These are phyloP conservation scores for Carallia pectinifolia DNA, from an alignment of 345 rosid species.

Conservation along the genomic window DNA sequence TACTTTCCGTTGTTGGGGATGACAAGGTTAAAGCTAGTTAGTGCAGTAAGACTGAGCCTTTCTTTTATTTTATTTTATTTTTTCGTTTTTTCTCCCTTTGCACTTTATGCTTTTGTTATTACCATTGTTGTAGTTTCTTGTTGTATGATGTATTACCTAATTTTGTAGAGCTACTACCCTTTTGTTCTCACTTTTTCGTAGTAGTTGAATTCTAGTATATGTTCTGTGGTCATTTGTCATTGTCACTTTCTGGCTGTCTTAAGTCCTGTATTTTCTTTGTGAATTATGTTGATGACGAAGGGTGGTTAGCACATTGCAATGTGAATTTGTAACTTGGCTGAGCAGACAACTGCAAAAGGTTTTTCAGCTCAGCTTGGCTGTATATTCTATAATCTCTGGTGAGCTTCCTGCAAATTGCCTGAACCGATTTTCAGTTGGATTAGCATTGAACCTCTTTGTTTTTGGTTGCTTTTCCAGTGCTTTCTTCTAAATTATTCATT, in stretches of 20 bases:
- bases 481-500: background rate
- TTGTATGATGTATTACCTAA: constrained; percentile 8
- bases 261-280: background rate
- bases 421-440: no score
- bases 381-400: background rate
- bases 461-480: no score
- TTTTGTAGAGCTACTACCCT: constrained; percentile 16
- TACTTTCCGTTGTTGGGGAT: constrained; percentile 75
- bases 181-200: constrained; percentile 10
- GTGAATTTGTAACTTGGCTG: background rate
- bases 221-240: constrained; percentile 11
- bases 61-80: no score
- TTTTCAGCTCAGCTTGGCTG: background rate
- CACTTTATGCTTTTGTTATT: background rate
- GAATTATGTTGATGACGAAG: background rate
- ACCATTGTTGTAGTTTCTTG: background rate
- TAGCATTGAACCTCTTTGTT: no score
- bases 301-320: background rate
- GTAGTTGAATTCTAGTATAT: constrained; percentile 6
- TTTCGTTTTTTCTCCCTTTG: background rate
- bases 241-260: background rate
- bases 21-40: constrained; percentile 78
- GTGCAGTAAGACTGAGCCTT: constrained; percentile 37
- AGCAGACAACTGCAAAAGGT: background rate
- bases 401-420: no score